These are phyloP conservation scores for Tricholoma terreum DNA, from an alignment of 768 basidiomycete genomes.

Conservation along the genomic window DNA sequence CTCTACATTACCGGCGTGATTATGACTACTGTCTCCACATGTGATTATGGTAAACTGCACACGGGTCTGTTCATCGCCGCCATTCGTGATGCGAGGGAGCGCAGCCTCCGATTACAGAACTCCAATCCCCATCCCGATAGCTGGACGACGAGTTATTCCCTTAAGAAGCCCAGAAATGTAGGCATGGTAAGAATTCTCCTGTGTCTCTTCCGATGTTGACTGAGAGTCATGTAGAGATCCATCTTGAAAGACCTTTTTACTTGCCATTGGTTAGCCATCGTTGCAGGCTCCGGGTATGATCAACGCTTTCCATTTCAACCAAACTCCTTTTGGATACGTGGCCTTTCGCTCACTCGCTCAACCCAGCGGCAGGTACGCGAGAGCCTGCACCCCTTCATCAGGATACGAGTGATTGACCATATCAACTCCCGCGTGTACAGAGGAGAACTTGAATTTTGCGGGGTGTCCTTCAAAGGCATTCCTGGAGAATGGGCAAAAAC, in stretches of 20 bases:
- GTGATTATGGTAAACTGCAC: slow-evolving; percentile 15
- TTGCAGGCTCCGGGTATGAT: neutral
- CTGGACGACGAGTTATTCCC: neutral
- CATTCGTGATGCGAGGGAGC: slow-evolving; percentile 10
- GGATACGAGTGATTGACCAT: neutral
- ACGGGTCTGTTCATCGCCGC: slow-evolving; percentile 14
- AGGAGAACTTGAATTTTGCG: neutral
- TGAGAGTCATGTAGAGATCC: neutral
- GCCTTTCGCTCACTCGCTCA: neutral
- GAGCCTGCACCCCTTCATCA: neutral
- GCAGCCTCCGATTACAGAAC: neutral
- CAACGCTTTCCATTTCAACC: neutral
- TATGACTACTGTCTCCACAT: neutral
- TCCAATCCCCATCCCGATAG: neutral
- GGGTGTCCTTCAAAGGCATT: neutral
- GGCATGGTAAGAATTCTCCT: neutral
- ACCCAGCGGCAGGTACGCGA: neutral
- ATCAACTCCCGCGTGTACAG: neutral
- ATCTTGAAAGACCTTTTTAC: neutral
- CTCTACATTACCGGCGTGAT: slow-evolving; percentile 13
- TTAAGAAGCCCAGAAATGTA: neutral
- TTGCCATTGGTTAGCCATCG: neutral
- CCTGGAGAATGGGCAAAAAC: neutral
- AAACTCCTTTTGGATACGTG: neutral
- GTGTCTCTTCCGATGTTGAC: neutral